Percentiles rank a stretch among this genome's conserved stretches.
These are phyloP conservation scores for Colletotrichum tropicale DNA, from an alignment of 2,329 filamentous ascomycete genomes.

Conservation along the genomic window DNA sequence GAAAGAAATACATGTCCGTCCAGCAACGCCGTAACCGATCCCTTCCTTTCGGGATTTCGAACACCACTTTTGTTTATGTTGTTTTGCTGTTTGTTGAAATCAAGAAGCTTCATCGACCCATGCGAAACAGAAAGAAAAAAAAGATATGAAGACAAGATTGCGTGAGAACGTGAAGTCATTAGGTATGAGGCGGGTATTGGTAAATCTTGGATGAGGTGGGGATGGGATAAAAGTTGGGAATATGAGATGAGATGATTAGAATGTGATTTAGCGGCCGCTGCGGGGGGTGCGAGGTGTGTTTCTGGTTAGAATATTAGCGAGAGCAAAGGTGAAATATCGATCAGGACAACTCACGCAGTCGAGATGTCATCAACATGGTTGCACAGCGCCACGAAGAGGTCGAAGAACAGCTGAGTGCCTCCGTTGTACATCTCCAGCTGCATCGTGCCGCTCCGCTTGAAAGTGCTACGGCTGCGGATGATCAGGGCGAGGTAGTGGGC, in stretches of 20 bases:
- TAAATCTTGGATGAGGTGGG: not conserved
- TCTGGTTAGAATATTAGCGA: not conserved
- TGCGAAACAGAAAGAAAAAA: not conserved
- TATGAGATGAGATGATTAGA: not conserved
- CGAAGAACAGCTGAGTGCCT: constrained; percentile 84
- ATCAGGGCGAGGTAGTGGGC: constrained; percentile 93
- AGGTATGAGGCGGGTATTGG: constrained; percentile 17
- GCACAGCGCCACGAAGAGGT: constrained; percentile 90
- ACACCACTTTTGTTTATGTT: constrained; percentile 15
- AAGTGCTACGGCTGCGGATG: constrained; percentile 84
- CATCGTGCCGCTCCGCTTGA: constrained; percentile 95
- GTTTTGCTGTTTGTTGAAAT: constrained; percentile 9
- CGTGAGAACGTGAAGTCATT: constrained; percentile 26
- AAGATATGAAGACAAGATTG: not conserved
- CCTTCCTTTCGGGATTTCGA: not conserved
- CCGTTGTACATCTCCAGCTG: constrained; percentile 92
- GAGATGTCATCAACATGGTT: constrained; percentile 83
- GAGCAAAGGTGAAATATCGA: not conserved
- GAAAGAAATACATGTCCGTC: constrained; percentile 6
- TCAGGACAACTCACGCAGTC: constrained; percentile 50
- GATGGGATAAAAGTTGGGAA: not conserved
- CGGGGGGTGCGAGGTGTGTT: constrained; percentile 42
- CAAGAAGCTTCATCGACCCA: not conserved
- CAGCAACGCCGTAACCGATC: not conserved
- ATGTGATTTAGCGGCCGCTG: constrained; percentile 38